Conservation (phyloP, 106 monocot genomes). For the Dendrobium nobile region DNA sequence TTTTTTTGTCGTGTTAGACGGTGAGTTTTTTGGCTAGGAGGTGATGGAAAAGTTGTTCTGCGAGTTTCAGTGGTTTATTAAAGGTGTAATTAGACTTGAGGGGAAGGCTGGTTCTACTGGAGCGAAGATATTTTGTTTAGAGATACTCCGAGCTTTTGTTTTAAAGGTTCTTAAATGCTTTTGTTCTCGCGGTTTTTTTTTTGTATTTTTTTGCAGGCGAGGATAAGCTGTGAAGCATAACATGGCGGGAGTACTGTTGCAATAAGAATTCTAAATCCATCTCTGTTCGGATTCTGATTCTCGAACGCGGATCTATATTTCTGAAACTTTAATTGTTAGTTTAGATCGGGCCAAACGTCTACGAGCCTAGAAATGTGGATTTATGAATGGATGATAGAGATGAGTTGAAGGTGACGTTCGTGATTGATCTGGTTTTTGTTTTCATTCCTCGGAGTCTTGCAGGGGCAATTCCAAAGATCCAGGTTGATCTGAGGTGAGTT, state of each 20-base stretch:
- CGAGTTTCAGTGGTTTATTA: conserved; percentile 2
- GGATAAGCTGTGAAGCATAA: neutral
- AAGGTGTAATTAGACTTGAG: neutral
- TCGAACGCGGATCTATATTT: neutral
- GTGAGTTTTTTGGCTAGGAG: neutral
- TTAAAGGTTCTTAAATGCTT: conserved; percentile 2
- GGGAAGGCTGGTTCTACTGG: neutral
- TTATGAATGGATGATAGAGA: neutral
- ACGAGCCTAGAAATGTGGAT: neutral
- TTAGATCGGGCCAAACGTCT: neutral
- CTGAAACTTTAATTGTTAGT: neutral
- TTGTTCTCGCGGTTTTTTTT: neutral
- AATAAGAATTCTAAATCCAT: neutral
- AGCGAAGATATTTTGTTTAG: neutral
- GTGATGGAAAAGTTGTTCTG: neutral
- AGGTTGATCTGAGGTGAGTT: conserved; percentile 9
- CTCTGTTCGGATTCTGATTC: neutral
- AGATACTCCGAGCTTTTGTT: neutral
- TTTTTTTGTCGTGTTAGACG: neutral
- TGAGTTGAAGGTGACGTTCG: neutral
- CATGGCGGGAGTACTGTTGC: neutral
- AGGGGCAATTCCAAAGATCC: neutral
- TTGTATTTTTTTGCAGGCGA: neutral
- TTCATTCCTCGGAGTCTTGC: neutral
- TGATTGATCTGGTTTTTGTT: conserved; percentile 1